Base-by-base conservation (phyloP, 1,284 basidiomycete genomes). In the Boletus mariae region DNA sequence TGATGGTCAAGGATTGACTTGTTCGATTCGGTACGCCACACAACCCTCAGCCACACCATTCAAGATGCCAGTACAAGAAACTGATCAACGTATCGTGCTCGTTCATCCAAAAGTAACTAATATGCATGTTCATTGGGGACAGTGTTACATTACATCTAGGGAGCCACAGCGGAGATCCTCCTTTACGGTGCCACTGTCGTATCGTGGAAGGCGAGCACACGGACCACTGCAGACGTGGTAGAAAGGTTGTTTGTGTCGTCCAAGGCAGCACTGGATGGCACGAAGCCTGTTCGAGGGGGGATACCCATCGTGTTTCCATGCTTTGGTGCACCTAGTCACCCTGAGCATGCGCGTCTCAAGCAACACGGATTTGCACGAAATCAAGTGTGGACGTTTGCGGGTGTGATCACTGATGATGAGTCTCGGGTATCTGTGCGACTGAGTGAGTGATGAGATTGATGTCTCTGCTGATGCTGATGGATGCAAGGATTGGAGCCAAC, bases 301-400 rank as follows among this genome's bases (percentile, higher is more conserved):
- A 91, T 93, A 25, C 91, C 90, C 5, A 73, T 92, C 43, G 85
- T 90, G 32, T 93, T 92, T 70, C 92, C 92, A 29, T 88, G 87
- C 71, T 94, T 94, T 64, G 92, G 92, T 3, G 75, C 87, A 1
- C 90, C 92, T 1, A 76, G 73, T 6, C 85, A 85, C 61, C 78
- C 79, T 1, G 85, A 90, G 41, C 91, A 95, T 67, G 66, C 71
- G n/a, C 81, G 81, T 40, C 77, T 96, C 7, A 53, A 74, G 7
- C 91, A 94, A 65, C 93, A 95, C 68, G 93, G 93, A 0, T 95
- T 94, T 65, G 92, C 88, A 15, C 79, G 93, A 46, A 91, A 75
- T 58, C 77, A 80, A 32, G 68, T 64, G 13, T 96, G 93, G 93
- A 73, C 71, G 23, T 85, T 84, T 63, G 82, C 84, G 57, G 69